Base-by-base conservation (phyloP, 2,329 filamentous ascomycete species). In the Plectosphaerella cucumerina region DNA sequence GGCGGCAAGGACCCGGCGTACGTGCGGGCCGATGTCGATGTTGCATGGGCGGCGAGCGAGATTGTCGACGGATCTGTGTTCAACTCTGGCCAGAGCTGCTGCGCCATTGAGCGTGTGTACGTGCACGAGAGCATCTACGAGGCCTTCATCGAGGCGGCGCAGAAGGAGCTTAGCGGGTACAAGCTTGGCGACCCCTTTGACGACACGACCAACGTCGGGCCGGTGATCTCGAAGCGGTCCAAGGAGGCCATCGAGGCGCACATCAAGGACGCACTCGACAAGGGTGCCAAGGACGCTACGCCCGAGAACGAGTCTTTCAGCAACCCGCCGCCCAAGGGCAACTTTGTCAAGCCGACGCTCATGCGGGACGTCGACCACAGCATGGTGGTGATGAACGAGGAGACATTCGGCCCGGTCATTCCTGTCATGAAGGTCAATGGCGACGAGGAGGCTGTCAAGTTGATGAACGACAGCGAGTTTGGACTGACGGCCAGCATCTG, bases 21-120 rank as follows among this genome's bases (percentile, higher is more conserved):
- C 63, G 79, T 97, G 50, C 80, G 93, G 53, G 76, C 75, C 6
- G 93, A 97, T 62, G 90, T 96, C 2, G 91, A 97, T 65, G 70
- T 96, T 45, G 83, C 84, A 45, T 97, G 92, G 93, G 92, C 87
- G 1, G 93, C 93, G 0, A 91, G 89, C 59, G 91, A 97, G 70
- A 94, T 97, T 61, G 90, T 97, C 14, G 93, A 97, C 60, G 93
- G 93, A 18, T 86, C 91, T n/a, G 77, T 97, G 51, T 97, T 97
- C 78, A 97, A 97, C 74, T 96, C 92, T 48, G 93, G 93, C n/a
- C 93, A 97, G 75, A 96, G 90, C 66, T 97, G 93, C 76, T 97
- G 93, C 71, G 89, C 90, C 21, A 78, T 97, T 49, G 93, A 97
- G 73, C 81, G 93, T 33, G 84, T 97, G 18, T 97, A 97, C 62